phyloP scores from a whole-genome alignment of 2,329 filamentous ascomycete genomes.

The Fusarium siculi region DNA sequence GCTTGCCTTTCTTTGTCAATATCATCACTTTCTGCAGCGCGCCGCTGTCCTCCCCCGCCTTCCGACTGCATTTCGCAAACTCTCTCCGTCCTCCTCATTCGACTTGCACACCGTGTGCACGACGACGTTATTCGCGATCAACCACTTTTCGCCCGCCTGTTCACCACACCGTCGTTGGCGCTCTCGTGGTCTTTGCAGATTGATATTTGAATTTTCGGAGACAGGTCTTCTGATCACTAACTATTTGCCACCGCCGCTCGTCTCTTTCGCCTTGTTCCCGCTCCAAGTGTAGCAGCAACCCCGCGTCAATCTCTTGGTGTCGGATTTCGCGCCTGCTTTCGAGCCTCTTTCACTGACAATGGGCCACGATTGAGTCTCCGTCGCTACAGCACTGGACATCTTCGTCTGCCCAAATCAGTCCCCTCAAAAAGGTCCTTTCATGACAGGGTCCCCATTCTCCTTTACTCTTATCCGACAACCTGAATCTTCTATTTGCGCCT shows the following conservation, averaged over 20 bases:
- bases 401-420: slow-evolving; percentile 27
- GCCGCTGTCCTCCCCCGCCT: slow-evolving; percentile 40
- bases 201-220: slow-evolving; percentile 21
- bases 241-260: slow-evolving; percentile 36
- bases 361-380: slow-evolving; percentile 49
- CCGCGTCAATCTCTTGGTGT: slow-evolving; percentile 42
- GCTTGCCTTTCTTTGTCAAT: slow-evolving; percentile 13
- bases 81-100: slow-evolving; percentile 17
- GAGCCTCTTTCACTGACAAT: slow-evolving; percentile 47
- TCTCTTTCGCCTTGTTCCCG: slow-evolving; percentile 21
- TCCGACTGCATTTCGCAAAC: slow-evolving; percentile 34
- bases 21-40: slow-evolving; percentile 33
- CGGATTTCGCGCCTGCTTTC: slow-evolving; percentile 42
- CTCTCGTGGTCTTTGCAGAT: slow-evolving; percentile 23
- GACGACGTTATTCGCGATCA: slow-evolving; percentile 24
- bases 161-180: slow-evolving; percentile 14
- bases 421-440: slow-evolving; percentile 25
- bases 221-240: slow-evolving; percentile 23
- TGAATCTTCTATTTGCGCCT: slow-evolving; percentile 47
- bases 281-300: slow-evolving; percentile 37
- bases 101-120: slow-evolving; percentile 16
- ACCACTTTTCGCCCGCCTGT: slow-evolving; percentile 3
- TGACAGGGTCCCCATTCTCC: slow-evolving; percentile 44
- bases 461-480: slow-evolving; percentile 35
- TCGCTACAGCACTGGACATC: slow-evolving; percentile 36